These are phyloP conservation scores for Aspergillus brasiliensis DNA, from an alignment of 2,329 filamentous ascomycete species.

Conservation along the genomic window DNA sequence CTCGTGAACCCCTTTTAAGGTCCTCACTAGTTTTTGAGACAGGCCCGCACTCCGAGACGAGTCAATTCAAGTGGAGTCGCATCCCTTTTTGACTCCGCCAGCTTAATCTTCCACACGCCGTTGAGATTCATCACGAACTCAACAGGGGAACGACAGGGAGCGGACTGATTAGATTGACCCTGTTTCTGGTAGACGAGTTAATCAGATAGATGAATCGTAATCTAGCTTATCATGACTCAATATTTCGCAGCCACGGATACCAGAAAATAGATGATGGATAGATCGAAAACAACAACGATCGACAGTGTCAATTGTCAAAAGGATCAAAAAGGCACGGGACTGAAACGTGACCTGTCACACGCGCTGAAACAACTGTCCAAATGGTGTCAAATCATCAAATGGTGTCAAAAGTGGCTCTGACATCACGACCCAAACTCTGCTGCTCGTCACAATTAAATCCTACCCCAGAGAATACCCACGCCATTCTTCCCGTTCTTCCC, in stretches of 20 bases:
- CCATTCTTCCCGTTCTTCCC: not conserved
- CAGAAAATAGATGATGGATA: too few relatives aligned
- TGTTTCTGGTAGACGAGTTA: not conserved
- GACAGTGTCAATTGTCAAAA: too few relatives aligned
- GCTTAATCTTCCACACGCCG: not conserved
- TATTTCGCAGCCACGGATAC: too few relatives aligned
- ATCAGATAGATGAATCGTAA: not conserved
- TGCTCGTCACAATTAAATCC: not conserved
- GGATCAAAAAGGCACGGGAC: too few relatives aligned
- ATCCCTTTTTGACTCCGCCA: not conserved
- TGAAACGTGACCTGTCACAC: not conserved
- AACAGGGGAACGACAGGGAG: not conserved
- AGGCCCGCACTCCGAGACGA: not conserved
- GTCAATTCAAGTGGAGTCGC: not conserved
- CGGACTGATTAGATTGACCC: not conserved
- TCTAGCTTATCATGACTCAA: not conserved
- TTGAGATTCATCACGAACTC: not conserved
- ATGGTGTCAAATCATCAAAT: too few relatives aligned
- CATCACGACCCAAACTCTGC: not conserved
- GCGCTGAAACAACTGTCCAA: not conserved
- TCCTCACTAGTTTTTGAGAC: not conserved
- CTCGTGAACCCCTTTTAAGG: not conserved
- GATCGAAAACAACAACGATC: too few relatives aligned
- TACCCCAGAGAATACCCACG: not conserved
- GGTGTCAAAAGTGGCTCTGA: not conserved